Base-by-base conservation (phyloP, 768 basidiomycete species). In the Amanita inopinata region DNA sequence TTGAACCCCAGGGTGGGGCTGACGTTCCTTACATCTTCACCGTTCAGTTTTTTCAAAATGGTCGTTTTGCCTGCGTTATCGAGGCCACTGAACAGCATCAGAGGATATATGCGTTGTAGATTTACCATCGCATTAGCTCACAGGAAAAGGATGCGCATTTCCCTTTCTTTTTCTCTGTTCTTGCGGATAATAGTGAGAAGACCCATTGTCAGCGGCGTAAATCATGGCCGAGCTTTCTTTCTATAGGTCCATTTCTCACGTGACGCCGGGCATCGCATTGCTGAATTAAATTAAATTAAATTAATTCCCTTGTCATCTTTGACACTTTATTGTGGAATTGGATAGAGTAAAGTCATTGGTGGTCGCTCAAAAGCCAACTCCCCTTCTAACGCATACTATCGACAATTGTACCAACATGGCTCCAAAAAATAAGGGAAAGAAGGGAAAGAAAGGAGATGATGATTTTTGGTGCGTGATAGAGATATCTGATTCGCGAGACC, bases 61-160 rank as follows among this genome's bases (percentile, higher is more conserved):
- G 94, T 99, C 1, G 96, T 98, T 70, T 99, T 98, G 40, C 96
- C 96, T 1, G 94, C 96, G 57, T 99, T 98, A 61, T 98, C 96
- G 11, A 99, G 78, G 6, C 96, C 94, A 33, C 94, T 98, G 57
- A 45, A 38, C 50, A 38, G 46, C 44, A 47, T 48, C 49, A 19
- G 28, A 50, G 27, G 5, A 11, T 10, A 23, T 6, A 38, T 15
- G 20, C n/a, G 7, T 22, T 25, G 12, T 20, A 15, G 15, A n/a
- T n/a, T 20, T 35, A 35, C 33, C 17, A 14, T 31, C 18, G 17
- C 17, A 27, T 19, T 12, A 27, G 54, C 76, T 47, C 60, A 87
- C 89, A 94, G 78, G 64, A 98, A 98, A 36, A 99, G 71, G 41
- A 98, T 74, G 23, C 94, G 78, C 87, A 98, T 97, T 59, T 97